Evolutionary conservation across 176 grass and related monocot species (phyloP), one percentile per base, ranked within the genome.

Genomic region (Bromus sterilis): DNA sequence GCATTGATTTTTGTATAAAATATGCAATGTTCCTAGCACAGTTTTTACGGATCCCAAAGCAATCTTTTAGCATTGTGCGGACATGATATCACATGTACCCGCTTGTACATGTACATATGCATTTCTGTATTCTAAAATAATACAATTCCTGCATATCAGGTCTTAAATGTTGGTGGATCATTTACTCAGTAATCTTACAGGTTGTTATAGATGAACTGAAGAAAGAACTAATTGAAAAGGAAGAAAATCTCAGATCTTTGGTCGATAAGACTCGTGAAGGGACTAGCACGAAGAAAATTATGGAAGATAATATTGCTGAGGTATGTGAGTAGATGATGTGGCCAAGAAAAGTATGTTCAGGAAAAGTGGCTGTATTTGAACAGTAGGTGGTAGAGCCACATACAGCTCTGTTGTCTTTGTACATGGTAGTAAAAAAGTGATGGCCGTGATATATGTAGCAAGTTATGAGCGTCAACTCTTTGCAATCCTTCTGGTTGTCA

Each of bases 161-260:
- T 53, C 6, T 78, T 30, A 5, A 78, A 63, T 64, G 56, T 36
- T 87, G 33, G 56, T 78, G 5, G 7, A n/a, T 60, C 21, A 13
- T 79, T 65, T 70, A 68, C 56, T 56, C 15, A 43, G n/a, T 67
- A 14, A 30, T 76, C 18, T 73, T 94, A 20, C 76, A 98, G 95
- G 78, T 48, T 10, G 80, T 80, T 37, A 74, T 93, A 34, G 90
- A 91, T 81, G 86, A 98, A 71, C 79, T 94, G 78, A 93, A 87
- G 69, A 78, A 85, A 29, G 75, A 86, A 61, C 68, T 89, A 72
- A 11, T 62, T 76, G 24, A 71, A 60, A 89, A 94, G 84, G 89
- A 89, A 91, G 63, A 77, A 68, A 82, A 82, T 10, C 61, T 94
- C 43, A 76, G 26, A 53, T 87, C 86, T 66, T 87, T 94, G 70